Base-by-base conservation (phyloP, 2,329 filamentous ascomycete genomes). In the Atkinsonella texensis region DNA sequence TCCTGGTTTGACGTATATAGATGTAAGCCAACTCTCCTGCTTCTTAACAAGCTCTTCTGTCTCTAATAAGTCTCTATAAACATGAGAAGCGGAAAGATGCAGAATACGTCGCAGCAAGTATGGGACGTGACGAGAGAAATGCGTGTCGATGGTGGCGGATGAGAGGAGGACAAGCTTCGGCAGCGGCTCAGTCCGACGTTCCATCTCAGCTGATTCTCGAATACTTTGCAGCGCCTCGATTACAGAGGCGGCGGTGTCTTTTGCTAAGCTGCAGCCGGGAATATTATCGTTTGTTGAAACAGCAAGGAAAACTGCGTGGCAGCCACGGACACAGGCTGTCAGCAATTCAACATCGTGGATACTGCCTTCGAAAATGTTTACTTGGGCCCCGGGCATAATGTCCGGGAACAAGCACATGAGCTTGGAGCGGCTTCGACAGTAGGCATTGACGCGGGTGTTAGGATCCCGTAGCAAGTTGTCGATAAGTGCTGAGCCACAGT, bases 1-100 rank as follows among this genome's bases (percentile, higher is more conserved):
- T 9, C 32, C 71, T 1, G 71, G 71, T 60, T 73, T 73, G 55
- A 74, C 62, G 58, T 64, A 74, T n/a, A 69, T 65, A 2, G 62
- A 60, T 0, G 60, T 56, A 2, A 73, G 38, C 68, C 69, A 72
- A 45, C 63, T 57, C 15, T 62, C 57, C 15, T 74, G 58, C 7
- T 59, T 46, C 0, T 69, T 68, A 15, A 74, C 58, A 12, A 67
- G 54, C 3, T 51, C 53, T 57, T 74, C 71, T 0, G 68, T 59
- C 1, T 53, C 42, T 72, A 61, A 3, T 15, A 48, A 38, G 17
- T 48, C 46, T 2, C 18, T 40, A 17, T 48, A 48, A 9, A 48
- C 46, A 52, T 69, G 40, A 2, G 64, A 67, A 2, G 61, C 63
- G 4, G 68, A 54, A 4, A 52, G 35, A 1, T 60, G 53, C 52